A percentile compares a stretch with the other conserved stretches of the same genome.
Conservation (phyloP, 805 yeast species). For the Saccharomycopsis fermentans region DNA sequence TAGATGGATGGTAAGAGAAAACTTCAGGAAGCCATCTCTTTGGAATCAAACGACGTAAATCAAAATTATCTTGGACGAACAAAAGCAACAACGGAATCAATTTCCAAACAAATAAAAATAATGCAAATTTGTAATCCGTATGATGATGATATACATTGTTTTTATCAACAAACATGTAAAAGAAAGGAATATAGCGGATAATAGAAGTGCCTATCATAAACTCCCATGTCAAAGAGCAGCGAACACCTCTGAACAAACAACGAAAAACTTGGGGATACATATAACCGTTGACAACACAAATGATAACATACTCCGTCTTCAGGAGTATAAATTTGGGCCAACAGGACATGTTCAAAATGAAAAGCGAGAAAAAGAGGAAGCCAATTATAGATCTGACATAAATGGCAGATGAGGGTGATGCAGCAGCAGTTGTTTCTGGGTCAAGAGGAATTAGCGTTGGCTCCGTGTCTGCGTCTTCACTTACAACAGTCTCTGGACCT, state of each 20-base stretch:
- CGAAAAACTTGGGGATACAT: slow-evolving; percentile 88
- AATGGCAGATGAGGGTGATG: slow-evolving; percentile 49
- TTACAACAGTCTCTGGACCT: neutral
- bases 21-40: slow-evolving; percentile 66
- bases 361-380: slow-evolving; percentile 43
- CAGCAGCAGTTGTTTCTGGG: slow-evolving; percentile 26
- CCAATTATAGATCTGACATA: slow-evolving; percentile 48
- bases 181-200: slow-evolving; percentile 53
- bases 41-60: slow-evolving; percentile 79
- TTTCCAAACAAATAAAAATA: slow-evolving; percentile 44
- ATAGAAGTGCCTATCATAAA: slow-evolving; percentile 62
- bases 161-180: slow-evolving; percentile 40
- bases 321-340: slow-evolving; percentile 55
- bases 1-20: slow-evolving; percentile 70
- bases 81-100: slow-evolving; percentile 47
- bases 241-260: slow-evolving; percentile 58
- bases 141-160: slow-evolving; percentile 65
- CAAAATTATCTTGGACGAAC: slow-evolving; percentile 54
- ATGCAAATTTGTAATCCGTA: slow-evolving; percentile 41
- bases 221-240: slow-evolving; percentile 61
- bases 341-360: slow-evolving; percentile 43
- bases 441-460: slow-evolving; percentile 20
- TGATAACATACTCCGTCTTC: slow-evolving; percentile 45
- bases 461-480: slow-evolving; percentile 5
- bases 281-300: slow-evolving; percentile 50